phyloP scores from a whole-genome alignment of 164 flowering plant species.

The Liriodendron chinense region DNA sequence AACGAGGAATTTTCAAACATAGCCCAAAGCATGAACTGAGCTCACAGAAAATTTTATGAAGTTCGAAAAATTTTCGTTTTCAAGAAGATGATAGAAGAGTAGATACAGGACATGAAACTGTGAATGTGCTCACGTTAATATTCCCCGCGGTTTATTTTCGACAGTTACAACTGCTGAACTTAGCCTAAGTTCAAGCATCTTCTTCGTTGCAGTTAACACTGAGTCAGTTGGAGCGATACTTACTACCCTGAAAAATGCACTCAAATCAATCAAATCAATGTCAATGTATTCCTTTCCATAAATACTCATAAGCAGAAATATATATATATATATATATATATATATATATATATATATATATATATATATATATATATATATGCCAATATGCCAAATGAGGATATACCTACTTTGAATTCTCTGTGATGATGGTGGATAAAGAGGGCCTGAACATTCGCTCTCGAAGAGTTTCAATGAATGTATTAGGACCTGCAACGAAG shows the following conservation, averaged over 20 bases:
- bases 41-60: not conserved
- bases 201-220: constrained; percentile 67
- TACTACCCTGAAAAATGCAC: constrained; percentile 53
- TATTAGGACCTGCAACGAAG: constrained; percentile 61
- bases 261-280: constrained; percentile 11
- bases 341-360: not conserved
- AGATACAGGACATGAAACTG: not conserved
- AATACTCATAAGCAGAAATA: not conserved
- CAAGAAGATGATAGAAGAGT: not conserved
- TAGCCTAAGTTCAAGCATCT: constrained; percentile 71
- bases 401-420: constrained; percentile 98
- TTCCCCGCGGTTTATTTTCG: constrained; percentile 82
- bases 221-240: constrained; percentile 79
- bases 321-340: not conserved
- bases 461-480: constrained; percentile 84
- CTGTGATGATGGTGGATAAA: constrained; percentile 78
- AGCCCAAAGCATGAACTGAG: not conserved
- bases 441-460: constrained; percentile 89
- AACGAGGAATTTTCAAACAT: not conserved
- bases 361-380: not conserved
- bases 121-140: constrained; percentile 72
- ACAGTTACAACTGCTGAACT: constrained; percentile 75
- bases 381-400: constrained; percentile 19
- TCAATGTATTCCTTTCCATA: not conserved
- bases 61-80: not conserved